These are phyloP conservation scores for Voacanga thouarsii DNA, from an alignment of 257 asterid genomes.

Conservation along the genomic window DNA sequence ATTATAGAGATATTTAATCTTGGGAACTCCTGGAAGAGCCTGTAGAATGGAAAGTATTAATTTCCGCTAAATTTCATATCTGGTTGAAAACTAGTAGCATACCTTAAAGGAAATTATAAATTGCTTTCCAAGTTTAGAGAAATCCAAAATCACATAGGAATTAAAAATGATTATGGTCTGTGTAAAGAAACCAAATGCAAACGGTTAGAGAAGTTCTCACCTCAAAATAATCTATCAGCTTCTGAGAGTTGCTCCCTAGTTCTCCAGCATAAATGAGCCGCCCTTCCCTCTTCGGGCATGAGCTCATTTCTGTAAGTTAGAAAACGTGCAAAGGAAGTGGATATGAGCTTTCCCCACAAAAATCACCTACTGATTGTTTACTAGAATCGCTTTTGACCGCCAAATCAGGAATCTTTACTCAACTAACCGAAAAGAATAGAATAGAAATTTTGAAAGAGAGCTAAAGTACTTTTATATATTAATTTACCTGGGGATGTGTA, in stretches of 20 bases:
- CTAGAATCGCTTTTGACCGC: no score
- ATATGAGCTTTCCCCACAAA: neutral
- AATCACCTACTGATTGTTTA: neutral
- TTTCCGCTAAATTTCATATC: neutral
- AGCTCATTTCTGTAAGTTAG: neutral
- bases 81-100: no score
- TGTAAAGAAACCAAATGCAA: neutral
- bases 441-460: no score
- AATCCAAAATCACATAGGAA: neutral
- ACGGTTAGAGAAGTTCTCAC: slow-evolving; percentile 12
- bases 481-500: no score
- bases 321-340: neutral
- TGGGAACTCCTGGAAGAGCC: slow-evolving; percentile 47
- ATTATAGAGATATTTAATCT: slow-evolving; percentile 41
- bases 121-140: neutral
- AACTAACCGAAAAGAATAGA: no score
- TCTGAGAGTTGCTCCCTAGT: slow-evolving; percentile 46
- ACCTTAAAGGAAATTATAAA: no score
- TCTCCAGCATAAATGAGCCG: slow-evolving; percentile 44
- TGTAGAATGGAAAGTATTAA: slow-evolving; percentile 9
- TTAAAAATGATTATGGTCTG: no score
- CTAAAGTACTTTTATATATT: no score
- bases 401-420: no score
- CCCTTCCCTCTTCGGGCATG: slow-evolving; percentile 51
- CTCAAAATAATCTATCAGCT: slow-evolving; percentile 51